phyloP scores from a whole-genome alignment of 352 stramenopile species.

The Pythium biforme region DNA sequence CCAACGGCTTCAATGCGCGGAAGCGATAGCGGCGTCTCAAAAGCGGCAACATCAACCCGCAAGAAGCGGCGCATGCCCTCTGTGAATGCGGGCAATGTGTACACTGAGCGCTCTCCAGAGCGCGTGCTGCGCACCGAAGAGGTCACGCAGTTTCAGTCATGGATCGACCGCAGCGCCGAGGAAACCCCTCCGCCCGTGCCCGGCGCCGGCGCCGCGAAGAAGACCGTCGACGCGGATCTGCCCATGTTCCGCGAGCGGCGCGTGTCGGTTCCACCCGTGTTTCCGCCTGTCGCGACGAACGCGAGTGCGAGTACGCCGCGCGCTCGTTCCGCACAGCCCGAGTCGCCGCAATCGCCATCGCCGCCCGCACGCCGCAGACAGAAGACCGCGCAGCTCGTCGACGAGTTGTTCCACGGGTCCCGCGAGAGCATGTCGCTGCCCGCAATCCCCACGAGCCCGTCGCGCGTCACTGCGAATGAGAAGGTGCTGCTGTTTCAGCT shows the following conservation, averaged over 20 bases:
- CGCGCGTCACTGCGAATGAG: slow-evolving; percentile 20
- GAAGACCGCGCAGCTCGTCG: slow-evolving; percentile 21
- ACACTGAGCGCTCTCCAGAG: slow-evolving; percentile 3
- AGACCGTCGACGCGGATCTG: slow-evolving; percentile 38
- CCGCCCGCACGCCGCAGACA: slow-evolving; percentile 11
- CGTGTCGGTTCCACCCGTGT: slow-evolving; percentile 18
- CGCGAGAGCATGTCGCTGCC: slow-evolving; percentile 33
- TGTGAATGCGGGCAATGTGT: not conserved
- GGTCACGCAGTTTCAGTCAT: slow-evolving; percentile 35
- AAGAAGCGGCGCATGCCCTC: slow-evolving; percentile 5
- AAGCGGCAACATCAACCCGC: not conserved
- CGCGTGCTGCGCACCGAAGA: slow-evolving; percentile 7
- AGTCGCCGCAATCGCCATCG: slow-evolving; percentile 5
- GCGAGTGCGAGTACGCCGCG: not conserved
- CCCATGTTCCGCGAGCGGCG: slow-evolving; percentile 52
- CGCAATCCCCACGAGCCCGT: slow-evolving; percentile 26
- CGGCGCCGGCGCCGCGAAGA: slow-evolving; percentile 47
- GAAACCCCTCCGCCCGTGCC: slow-evolving; percentile 32
- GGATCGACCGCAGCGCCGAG: slow-evolving; percentile 40
- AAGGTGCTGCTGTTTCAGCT: slow-evolving; percentile 45
- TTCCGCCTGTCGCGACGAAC: slow-evolving; percentile 1
- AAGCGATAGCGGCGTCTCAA: too few species aligned
- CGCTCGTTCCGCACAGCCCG: not conserved
- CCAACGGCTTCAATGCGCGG: not conserved
- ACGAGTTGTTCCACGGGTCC: slow-evolving; percentile 23